Conservation (phyloP, 108 stramenopile species). For the Discostella stelligeroides region DNA sequence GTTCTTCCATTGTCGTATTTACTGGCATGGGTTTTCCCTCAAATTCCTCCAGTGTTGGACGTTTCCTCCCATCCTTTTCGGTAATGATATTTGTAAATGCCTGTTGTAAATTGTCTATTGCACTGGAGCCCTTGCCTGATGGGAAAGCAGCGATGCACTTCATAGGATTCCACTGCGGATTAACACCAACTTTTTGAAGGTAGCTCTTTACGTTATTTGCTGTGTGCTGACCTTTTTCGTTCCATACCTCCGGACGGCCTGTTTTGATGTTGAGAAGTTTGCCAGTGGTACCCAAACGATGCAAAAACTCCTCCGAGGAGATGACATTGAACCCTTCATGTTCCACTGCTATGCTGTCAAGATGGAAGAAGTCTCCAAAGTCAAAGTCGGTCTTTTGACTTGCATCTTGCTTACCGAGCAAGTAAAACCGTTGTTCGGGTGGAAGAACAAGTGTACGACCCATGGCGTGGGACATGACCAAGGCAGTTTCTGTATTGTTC, state of each 20-base stretch:
- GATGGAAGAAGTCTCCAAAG: constrained; percentile 82
- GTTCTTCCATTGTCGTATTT: constrained; percentile 56
- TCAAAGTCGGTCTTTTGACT: constrained; percentile 66
- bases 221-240: constrained; percentile 21
- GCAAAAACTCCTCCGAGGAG: constrained; percentile 84
- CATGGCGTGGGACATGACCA: constrained; percentile 84
- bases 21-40: constrained; percentile 60
- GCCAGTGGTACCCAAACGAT: constrained; percentile 62
- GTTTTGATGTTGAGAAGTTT: constrained; percentile 32
- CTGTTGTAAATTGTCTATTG: constrained; percentile 50
- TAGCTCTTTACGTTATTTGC: constrained; percentile 31
- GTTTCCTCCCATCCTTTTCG: constrained; percentile 23
- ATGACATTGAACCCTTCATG: constrained; percentile 81
- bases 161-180: constrained; percentile 69
- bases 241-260: constrained; percentile 40
- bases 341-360: constrained; percentile 76
- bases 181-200: constrained; percentile 51
- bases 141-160: constrained; percentile 82
- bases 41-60: constrained; percentile 36
- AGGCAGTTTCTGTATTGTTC: constrained; percentile 79
- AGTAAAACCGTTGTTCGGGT: constrained; percentile 60
- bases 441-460: constrained; percentile 93
- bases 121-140: constrained; percentile 42
- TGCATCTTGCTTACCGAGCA: constrained; percentile 45
- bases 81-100: constrained; percentile 43